Conservation (phyloP, 2,329 filamentous ascomycete genomes). For the Penicillium oxalicum region DNA sequence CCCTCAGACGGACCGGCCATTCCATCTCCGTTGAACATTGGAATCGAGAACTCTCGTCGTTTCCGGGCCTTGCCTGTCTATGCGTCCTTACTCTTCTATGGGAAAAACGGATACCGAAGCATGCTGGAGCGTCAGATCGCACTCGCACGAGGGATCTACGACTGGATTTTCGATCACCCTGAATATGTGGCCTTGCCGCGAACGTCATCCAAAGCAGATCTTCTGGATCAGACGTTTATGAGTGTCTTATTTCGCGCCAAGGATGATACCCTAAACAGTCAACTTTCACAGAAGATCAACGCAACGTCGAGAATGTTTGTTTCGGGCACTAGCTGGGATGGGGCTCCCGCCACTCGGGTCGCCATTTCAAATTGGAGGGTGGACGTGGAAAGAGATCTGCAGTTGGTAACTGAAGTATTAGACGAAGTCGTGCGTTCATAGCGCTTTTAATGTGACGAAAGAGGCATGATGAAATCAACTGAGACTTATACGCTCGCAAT, state of each 20-base stretch:
- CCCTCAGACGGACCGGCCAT: conserved; percentile 43
- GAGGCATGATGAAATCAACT: no score
- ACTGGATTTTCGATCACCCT: conserved; percentile 55
- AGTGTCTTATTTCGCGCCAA: conserved; percentile 73
- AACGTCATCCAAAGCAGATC: conserved; percentile 29
- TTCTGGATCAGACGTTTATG: conserved; percentile 55
- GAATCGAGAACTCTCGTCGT: conserved; percentile 83
- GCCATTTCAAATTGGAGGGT: conserved; percentile 83
- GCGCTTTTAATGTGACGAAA: no score
- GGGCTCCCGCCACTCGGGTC: conserved; percentile 67
- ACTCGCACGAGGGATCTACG: conserved; percentile 63
- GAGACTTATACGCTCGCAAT: no score
- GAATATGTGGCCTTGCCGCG: conserved; percentile 62
- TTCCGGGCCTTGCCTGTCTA: conserved; percentile 91
- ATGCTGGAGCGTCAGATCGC: conserved; percentile 68
- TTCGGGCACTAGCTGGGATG: conserved; percentile 73
- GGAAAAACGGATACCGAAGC: conserved; percentile 58
- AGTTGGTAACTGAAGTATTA: conserved; percentile 60
- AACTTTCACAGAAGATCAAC: conserved; percentile 69
- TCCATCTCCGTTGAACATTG: conserved; percentile 78
- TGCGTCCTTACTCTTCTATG: conserved; percentile 69
- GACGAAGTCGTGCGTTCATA: conserved; percentile 38
- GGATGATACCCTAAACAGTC: conserved; percentile 56
- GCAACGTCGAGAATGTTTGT: conserved; percentile 69
- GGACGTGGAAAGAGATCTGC: conserved; percentile 60